Evolutionary conservation across 768 basidiomycete genomes (phyloP).

Genomic region (Russula foetens): DNA sequence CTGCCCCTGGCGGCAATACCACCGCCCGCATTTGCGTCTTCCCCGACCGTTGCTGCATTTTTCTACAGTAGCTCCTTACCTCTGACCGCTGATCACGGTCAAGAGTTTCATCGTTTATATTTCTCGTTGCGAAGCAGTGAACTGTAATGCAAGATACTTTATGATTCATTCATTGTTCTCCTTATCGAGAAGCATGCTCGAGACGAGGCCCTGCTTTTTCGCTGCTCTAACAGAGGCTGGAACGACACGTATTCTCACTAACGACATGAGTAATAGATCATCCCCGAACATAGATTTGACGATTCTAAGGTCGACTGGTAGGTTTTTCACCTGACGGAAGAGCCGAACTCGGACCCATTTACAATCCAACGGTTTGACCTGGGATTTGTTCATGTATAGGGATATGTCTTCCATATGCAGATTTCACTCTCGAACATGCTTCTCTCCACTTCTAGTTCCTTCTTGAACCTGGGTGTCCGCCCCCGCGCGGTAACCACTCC

Average conservation of each 20-base stretch:
- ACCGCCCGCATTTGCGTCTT: no score
- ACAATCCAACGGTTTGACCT: neutral
- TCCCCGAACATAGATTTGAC: neutral
- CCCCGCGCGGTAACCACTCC: slow-evolving; percentile 4
- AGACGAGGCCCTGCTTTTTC: neutral
- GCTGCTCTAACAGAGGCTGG: neutral
- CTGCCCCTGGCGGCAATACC: no score
- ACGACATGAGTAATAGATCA: neutral
- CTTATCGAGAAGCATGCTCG: neutral
- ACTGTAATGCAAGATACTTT: no score
- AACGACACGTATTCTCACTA: neutral
- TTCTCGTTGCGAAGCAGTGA: no score
- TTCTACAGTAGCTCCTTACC: no score
- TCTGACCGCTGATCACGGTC: no score
- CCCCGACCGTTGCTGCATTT: no score
- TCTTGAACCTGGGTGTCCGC: neutral
- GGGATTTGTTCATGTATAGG: neutral
- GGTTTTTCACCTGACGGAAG: neutral
- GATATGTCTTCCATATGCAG: neutral
- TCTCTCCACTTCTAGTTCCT: neutral
- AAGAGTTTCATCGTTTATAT: no score
- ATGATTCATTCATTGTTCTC: neutral
- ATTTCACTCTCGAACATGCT: neutral
- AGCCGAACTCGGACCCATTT: neutral
- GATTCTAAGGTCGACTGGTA: neutral